A percentile compares a stretch with the other conserved stretches of the same genome.
Conservation (phyloP, 306 rosid species). For the Vigna mungo region DNA sequence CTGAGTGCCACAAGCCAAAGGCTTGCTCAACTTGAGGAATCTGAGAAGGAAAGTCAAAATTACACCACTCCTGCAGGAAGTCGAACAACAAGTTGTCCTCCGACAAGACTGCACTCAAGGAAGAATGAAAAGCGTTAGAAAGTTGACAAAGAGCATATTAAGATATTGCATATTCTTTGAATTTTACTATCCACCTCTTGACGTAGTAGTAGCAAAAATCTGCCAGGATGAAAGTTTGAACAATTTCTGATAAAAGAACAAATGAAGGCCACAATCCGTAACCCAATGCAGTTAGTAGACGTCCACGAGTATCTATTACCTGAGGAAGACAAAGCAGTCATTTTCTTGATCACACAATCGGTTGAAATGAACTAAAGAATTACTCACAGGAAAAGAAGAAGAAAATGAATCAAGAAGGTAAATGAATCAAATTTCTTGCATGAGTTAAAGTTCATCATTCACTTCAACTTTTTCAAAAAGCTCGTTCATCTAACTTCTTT, state of each 20-base stretch:
- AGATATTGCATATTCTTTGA: constrained; percentile 17
- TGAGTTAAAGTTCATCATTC: not conserved
- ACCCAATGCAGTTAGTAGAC: constrained; percentile 70
- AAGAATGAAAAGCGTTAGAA: constrained; percentile 30
- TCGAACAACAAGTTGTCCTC: constrained; percentile 78
- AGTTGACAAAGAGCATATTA: constrained; percentile 22
- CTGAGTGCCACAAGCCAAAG: constrained; percentile 1
- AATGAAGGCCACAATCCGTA: constrained; percentile 80
- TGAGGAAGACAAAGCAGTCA: constrained; percentile 36
- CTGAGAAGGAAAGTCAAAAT: constrained; percentile 24
- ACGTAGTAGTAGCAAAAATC: constrained; percentile 86
- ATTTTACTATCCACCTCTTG: constrained; percentile 57
- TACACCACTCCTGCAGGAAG: constrained; percentile 81
- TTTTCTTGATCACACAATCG: not conserved
- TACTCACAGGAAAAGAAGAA: not conserved
- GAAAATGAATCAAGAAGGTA: not conserved
- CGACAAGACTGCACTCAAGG: constrained; percentile 62
- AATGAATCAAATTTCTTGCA: not conserved
- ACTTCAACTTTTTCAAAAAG: not conserved
- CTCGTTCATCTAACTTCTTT: not conserved
- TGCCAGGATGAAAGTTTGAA: constrained; percentile 83
- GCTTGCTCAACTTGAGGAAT: constrained; percentile 20
- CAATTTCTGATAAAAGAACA: constrained; percentile 77
- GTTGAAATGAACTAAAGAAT: not conserved
- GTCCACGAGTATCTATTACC: constrained; percentile 75